Evolutionary conservation across 2,329 filamentous ascomycete species (phyloP).

Genomic region (Myriosclerotinia duriaeana): DNA sequence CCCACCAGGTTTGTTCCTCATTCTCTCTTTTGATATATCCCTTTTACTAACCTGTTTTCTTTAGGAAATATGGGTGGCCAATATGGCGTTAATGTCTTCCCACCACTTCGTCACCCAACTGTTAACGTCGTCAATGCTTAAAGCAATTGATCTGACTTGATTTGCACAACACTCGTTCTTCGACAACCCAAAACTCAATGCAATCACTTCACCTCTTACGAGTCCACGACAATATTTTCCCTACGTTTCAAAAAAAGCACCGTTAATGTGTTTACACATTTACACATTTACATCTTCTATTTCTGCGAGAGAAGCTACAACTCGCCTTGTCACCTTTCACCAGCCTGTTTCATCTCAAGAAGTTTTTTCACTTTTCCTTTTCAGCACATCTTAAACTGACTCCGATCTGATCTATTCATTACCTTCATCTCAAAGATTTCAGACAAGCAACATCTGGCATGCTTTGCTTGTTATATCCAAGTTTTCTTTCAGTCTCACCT

Average conservation of each 20-base stretch:
- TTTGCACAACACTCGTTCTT: not conserved
- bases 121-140: conserved; percentile 14
- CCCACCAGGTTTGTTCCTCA: conserved; percentile 18
- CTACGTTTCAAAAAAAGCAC: not conserved
- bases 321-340: not conserved
- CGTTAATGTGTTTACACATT: not conserved
- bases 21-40: not conserved
- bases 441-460: conserved; percentile 7
- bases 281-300: conserved; percentile 7
- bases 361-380: not conserved
- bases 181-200: conserved; percentile 2
- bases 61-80: conserved; percentile 23
- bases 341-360: not conserved
- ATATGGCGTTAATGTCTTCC: conserved; percentile 23
- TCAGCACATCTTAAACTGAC: not conserved
- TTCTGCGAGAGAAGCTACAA: conserved; percentile 10
- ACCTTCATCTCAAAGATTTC: not conserved
- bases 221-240: conserved; percentile 7
- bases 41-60: not conserved
- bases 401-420: not conserved
- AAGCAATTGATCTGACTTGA: not conserved
- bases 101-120: conserved; percentile 11
- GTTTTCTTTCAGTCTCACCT: not conserved
- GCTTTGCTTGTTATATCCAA: not conserved
- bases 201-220: not conserved